Evolutionary conservation across 306 rosid species (phyloP), one percentile per base, ranked within the genome.

Genomic region (Prunus mira): DNA sequence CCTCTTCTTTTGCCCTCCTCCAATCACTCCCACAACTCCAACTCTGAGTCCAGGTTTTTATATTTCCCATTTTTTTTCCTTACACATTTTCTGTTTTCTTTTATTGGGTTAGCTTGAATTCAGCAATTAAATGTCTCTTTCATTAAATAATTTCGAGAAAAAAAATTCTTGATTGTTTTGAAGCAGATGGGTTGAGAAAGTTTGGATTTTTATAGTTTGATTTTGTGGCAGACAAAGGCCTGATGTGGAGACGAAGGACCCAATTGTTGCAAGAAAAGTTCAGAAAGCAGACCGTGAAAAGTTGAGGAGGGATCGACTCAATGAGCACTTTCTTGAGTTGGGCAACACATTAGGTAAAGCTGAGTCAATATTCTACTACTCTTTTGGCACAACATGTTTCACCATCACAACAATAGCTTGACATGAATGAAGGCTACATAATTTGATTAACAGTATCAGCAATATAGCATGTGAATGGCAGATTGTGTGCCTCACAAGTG

Each of bases 261-360:
- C 95, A n/a, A 52, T 77, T 71, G 82, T 83, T 27, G 87, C 90
- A 12, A 86, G 92, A 54, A 95, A 89, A 76, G 86, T 88, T 79
- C 96, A 90, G 66, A 95, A 95, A 84, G 98, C 97, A 10, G 97
- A 92, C 83, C 93, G 98, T 3, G 96, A 95, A 87, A 95, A 92
- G 77, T 76, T 95, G 83, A 83, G 98, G 82, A 90, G 96, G 74
- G 96, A 90, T 83, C 86, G 91, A 67, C 76, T 95, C 24, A 95
- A 95, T 65, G 96, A 95, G 43, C 95, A 89, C 41, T 95, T 95
- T 76, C 88, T 76, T 9, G 90, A 90, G 65, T 78, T 95, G 68
- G 98, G 91, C 71, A 90, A 65, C 80, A 58, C 87, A 5, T 84
- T 94, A 85, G 98, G 98, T 93, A 77, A 45, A 9, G 3, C 80